Evolutionary conservation across 2,329 filamentous ascomycete genomes (phyloP).

Genomic region (Exophiala lecanii-corni): DNA sequence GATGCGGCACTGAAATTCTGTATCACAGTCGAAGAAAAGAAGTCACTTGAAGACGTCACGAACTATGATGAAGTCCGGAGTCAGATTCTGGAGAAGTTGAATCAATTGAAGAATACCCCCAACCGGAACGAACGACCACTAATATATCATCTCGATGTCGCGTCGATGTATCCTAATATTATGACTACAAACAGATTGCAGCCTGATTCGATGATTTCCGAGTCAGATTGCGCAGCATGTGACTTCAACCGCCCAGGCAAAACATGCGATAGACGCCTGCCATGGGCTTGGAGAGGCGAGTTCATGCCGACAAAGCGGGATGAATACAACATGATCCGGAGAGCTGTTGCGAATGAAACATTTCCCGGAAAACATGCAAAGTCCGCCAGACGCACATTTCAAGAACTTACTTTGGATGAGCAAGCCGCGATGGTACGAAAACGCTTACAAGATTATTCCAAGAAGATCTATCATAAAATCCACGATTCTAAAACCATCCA

Average conservation of each 20-base stretch:
- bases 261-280: conserved; percentile 88
- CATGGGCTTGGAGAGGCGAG: conserved; percentile 98
- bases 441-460: conserved; percentile 84
- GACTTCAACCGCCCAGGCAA: conserved; percentile 98
- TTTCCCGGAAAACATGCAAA: conserved; percentile 78
- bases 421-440: conserved; percentile 78
- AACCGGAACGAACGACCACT: conserved; percentile 79
- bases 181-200: conserved; percentile 99
- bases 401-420: conserved; percentile 76
- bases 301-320: conserved; percentile 93
- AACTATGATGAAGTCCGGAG: conserved; percentile 82
- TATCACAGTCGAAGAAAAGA: conserved; percentile 77
- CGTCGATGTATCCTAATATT: conserved; percentile 99
- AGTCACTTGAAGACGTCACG: conserved; percentile 69
- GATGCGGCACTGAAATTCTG: conserved; percentile 88
- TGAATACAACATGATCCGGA: conserved; percentile 98
- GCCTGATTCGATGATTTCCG: conserved; percentile 97
- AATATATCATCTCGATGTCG: conserved; percentile 97
- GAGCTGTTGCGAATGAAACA: conserved; percentile 83
- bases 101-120: conserved; percentile 72
- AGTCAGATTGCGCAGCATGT: conserved; percentile 92
- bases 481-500: conserved; percentile 90
- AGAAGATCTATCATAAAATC: conserved; percentile 99
- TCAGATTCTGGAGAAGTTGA: conserved; percentile 69
- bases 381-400: conserved; percentile 67